Evolutionary conservation across 2,329 filamentous ascomycete genomes (phyloP), one percentile per base, ranked within the genome.

Genomic region (Penicillium sp.): DNA sequence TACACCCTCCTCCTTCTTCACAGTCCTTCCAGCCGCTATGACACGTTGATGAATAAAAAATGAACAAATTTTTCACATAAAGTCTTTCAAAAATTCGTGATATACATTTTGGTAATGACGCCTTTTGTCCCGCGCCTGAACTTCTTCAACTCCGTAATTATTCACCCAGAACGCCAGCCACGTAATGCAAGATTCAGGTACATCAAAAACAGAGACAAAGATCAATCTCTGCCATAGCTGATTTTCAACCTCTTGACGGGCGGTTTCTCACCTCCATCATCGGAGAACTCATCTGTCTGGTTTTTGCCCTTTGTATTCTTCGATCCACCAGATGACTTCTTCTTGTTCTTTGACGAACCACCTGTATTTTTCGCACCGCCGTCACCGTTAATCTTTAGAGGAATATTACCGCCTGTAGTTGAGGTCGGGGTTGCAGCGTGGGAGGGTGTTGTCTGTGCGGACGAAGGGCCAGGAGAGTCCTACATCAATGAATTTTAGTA

Each of bases 391-490:
- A 62, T 65, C 13, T 64, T 67, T 13, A 65, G 66, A 7, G 56
- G 54, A 2, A 56, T 51, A 26, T 66, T 65, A 1, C 67, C 67
- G 23, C 65, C 67, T 42, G 66, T 56, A 28, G 66, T 66, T 2
- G 74, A 76, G 4, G 71, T 75, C 1, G 76, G 76, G 0, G 76
- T 78, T 2, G 73, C 70, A 1, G 74, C 75, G 45, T 76, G 74
- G 24, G 75, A 76, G 2, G 76, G 76, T 0, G 76, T 79, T 13
- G 73, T 77, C 51, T 75, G 72, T 13, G 68, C 70, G n/a, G 74
- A 76, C 3, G 73, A 75, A 2, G 74, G 74, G 2, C 70, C 65
- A 1, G 73, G 73, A 4, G 74, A 76, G 51, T 76, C 74, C 73
- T 76, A 59, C 28, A 49, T 8, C 45, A 50, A 15, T 21, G 23